Percentiles rank a stretch among this genome's conserved stretches.
phyloP scores from a whole-genome alignment of 2,329 filamentous ascomycete species.

The Aschersonia sp. region DNA sequence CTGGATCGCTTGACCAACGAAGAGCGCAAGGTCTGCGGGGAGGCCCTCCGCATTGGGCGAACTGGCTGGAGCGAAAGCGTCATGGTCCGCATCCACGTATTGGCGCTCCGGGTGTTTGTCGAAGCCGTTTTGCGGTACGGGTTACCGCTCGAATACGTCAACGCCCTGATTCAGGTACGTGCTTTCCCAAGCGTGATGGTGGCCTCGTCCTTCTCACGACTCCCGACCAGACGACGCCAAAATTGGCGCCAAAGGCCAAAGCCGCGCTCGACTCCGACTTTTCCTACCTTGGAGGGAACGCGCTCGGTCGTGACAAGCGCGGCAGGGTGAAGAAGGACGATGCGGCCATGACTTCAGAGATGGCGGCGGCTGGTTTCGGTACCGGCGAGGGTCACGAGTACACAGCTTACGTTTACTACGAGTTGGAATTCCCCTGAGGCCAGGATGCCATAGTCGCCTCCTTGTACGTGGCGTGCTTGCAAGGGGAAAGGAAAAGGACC shows the following conservation, averaged over 20 bases:
- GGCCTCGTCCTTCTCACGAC: neutral
- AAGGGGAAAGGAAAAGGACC: neutral
- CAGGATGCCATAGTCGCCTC: no score
- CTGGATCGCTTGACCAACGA: slow-evolving; percentile 69
- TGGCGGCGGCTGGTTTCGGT: slow-evolving; percentile 59
- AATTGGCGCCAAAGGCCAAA: slow-evolving; percentile 66
- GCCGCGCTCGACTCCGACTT: slow-evolving; percentile 69
- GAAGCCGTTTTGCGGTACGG: slow-evolving; percentile 97
- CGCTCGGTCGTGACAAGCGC: slow-evolving; percentile 86
- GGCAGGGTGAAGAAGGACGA: slow-evolving; percentile 87
- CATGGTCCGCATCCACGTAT: slow-evolving; percentile 89
- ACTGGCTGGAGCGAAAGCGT: slow-evolving; percentile 94
- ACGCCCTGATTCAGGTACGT: slow-evolving; percentile 68
- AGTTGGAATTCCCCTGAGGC: slow-evolving; percentile 57
- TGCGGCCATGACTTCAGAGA: slow-evolving; percentile 60
- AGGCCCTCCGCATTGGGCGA: slow-evolving; percentile 71
- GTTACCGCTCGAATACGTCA: slow-evolving; percentile 77
- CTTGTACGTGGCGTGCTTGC: no score
- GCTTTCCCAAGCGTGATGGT: neutral
- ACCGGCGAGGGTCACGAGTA: slow-evolving; percentile 69
- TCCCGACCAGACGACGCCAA: slow-evolving; percentile 56
- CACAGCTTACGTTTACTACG: slow-evolving; percentile 93
- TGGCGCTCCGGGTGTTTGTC: slow-evolving; percentile 86
- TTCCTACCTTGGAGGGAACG: slow-evolving; percentile 87
- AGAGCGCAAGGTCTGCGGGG: slow-evolving; percentile 84